phyloP scores from a whole-genome alignment of 768 basidiomycete genomes.

The Termitomyces sp. region DNA sequence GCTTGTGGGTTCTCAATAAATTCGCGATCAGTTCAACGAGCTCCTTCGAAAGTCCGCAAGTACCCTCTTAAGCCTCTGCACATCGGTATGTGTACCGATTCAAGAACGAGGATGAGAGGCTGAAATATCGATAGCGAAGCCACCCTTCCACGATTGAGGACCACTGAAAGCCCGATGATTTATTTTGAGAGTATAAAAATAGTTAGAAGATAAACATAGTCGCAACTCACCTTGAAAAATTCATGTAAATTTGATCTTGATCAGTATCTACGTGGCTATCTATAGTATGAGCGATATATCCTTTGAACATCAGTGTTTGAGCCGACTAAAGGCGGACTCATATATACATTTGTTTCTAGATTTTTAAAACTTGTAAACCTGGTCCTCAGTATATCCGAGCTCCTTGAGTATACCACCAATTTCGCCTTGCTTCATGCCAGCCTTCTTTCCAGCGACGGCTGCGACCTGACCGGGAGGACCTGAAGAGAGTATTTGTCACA shows the following conservation, averaged over 20 bases:
- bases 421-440: conserved; percentile 82
- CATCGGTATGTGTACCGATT: too few species aligned
- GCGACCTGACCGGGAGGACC: conserved; percentile 88
- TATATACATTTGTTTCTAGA: background rate
- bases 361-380: conserved; percentile 49
- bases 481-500: conserved; percentile 19
- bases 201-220: background rate
- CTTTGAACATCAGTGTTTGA: background rate
- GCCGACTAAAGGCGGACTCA: background rate
- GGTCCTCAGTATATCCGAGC: conserved; percentile 79
- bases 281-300: background rate
- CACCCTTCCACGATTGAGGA: too few species aligned
- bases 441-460: conserved; percentile 87
- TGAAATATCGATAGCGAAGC: too few species aligned
- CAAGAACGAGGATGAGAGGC: too few species aligned
- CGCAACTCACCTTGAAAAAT: background rate
- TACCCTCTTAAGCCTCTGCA: too few species aligned
- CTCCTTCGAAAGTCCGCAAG: too few species aligned
- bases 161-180: too few species aligned
- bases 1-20: too few species aligned
- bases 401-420: conserved; percentile 83
- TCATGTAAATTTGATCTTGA: background rate
- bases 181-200: background rate
- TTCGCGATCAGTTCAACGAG: too few species aligned
- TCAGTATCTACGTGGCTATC: background rate